Evolutionary conservation across 768 basidiomycete species (phyloP), one percentile per base, ranked within the genome.

Genomic region (Lentinula sp.): DNA sequence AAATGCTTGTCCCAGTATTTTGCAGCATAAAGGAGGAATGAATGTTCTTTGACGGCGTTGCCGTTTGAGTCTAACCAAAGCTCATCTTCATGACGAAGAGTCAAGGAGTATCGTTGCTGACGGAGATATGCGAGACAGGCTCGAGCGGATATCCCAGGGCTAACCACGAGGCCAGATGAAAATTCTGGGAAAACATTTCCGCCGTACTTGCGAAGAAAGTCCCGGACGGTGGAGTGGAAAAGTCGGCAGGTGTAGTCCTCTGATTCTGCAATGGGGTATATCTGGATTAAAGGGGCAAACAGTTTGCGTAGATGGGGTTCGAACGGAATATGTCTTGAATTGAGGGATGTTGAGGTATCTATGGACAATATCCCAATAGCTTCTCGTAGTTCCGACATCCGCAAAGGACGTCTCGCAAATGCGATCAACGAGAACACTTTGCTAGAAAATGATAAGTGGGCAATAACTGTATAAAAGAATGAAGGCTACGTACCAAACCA

Each of bases 1-100:
- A 74, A 63, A 46, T 71, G 69, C 39, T 69, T 70, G 54, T 68
- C 71, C 73, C 73, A 74, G 61, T 74, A 71, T 46, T 74, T 74
- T 2, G 71, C 67, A 6, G 64, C 57, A 50, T 74, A 74, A 7
- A 62, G 39, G 35, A 66, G 64, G 61, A 74, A 72, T 10, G 58
- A 67, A 42, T 71, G 71, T 8, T 67, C 55, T 20, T 68, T 58
- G 12, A 72, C 64, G 1, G 68, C 55, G 1, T 53, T 59, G 7
- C 65, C 69, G 36, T n/a, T 51, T 49, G 43, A 39, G 13, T 39
- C 37, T 13, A 39, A 8, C 37, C 37, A 39, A 8, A 39, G 37
- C 3, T 13, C 9, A 39, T 39, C 13, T 39, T 39, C 37, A 13
- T 39, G 37, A 39, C 37, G 37, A 39, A 39, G 37, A 39, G 37